Evolutionary conservation across 208 protist genomes (phyloP), one percentile per base, ranked within the genome.

Genomic region (Trypanosoma melophagium): DNA sequence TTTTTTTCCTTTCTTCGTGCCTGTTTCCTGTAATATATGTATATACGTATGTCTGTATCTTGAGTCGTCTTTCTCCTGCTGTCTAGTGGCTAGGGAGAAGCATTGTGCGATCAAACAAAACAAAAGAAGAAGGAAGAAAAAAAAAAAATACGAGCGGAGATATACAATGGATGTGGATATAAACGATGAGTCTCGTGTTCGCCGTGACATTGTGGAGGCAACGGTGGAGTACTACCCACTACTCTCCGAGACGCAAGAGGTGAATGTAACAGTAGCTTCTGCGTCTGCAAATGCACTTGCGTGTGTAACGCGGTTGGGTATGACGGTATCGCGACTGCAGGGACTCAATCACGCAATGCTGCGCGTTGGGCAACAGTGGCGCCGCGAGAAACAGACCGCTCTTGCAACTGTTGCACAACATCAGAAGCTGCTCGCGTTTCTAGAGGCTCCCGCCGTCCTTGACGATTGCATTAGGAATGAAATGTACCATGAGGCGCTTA

Each of bases 401-500:
- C 66, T 71, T 49, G 60, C 69, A 47, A 82, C 87, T 8, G 67
- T 84, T 19, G 56, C 76, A 51, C 79, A 83, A 38, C 80, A 93
- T 64, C 79, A 84, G 60, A 79, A 87, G 52, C 64, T 96, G 12
- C 59, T 89, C n/a, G 77, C 77, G 2, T 70, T 96, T 51, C 72
- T 90, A 53, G 90, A 96, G 69, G 80, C 84, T 0, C 90, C 90
- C 0, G 49, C 58, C 10, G 55, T 92, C 9, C 72, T 93, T 50
- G 71, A 79, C 28, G 87, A 92, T 24, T 93, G 86, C 69, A 74
- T 93, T 44, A 65, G 66, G 2, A 77, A 78, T 41, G 83, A 85
- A 21, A 86, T 96, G 86, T 93, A 90, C 69, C 79, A 87, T 64
- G 87, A 96, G 77, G 87, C 87, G 35, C 57, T 90, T 0, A 71